phyloP scores from a whole-genome alignment of 495 filamentous ascomycete genomes.

The Halenospora varia region DNA sequence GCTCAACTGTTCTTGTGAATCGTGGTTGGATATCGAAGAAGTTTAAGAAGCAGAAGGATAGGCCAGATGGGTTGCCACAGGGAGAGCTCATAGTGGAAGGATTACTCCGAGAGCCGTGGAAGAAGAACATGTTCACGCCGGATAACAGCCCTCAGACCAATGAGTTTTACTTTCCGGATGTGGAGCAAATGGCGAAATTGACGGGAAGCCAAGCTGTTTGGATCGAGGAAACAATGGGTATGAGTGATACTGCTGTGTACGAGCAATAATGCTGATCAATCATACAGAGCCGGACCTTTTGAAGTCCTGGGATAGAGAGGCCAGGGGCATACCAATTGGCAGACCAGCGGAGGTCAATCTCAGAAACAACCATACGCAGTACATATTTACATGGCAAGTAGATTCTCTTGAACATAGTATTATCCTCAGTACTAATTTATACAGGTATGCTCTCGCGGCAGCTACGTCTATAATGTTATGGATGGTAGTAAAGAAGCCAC shows the following conservation, averaged over 20 bases:
- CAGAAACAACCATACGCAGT: slow-evolving; percentile 94
- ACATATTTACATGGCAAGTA: slow-evolving; percentile 94
- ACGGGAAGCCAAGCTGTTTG: slow-evolving; percentile 84
- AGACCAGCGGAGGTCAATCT: slow-evolving; percentile 86
- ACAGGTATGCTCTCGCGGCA: slow-evolving; percentile 81
- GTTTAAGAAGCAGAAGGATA: slow-evolving; percentile 54
- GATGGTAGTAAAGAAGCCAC: slow-evolving; percentile 83
- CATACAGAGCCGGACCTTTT: slow-evolving; percentile 70
- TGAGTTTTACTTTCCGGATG: slow-evolving; percentile 94
- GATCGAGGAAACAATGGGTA: slow-evolving; percentile 96
- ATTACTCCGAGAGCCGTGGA: slow-evolving; percentile 82
- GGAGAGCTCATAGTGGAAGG: slow-evolving; percentile 77
- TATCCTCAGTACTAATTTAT: background rate
- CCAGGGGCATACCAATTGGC: slow-evolving; percentile 89
- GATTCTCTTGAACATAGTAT: slow-evolving; percentile 6
- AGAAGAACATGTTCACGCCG: slow-evolving; percentile 97
- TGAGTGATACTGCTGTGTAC: slow-evolving; percentile 16
- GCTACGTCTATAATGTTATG: slow-evolving; percentile 94
- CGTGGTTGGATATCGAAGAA: slow-evolving; percentile 86
- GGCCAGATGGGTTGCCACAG: slow-evolving; percentile 55
- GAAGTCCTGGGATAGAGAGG: slow-evolving; percentile 61
- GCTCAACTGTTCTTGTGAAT: slow-evolving; percentile 73
- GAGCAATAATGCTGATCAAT: slow-evolving; percentile 2
- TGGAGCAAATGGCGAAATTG: slow-evolving; percentile 84
- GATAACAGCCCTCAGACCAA: slow-evolving; percentile 75